Conservation (phyloP, 179 eudicot species). For the Sideroxylon spinosum region DNA sequence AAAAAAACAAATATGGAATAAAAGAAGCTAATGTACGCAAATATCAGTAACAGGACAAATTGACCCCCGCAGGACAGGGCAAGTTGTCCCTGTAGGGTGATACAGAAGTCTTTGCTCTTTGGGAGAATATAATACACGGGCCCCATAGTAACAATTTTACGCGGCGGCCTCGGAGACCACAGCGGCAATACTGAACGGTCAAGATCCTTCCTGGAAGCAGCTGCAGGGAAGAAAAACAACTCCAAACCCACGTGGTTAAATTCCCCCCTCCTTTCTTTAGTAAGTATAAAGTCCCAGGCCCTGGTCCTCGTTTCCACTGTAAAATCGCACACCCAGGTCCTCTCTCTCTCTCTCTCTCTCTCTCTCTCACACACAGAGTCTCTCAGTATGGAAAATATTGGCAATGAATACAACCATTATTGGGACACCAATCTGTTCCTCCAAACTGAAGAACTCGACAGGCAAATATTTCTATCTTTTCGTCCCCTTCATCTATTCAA, state of each 20-base stretch:
- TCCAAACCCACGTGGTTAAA: not conserved
- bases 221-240: not conserved
- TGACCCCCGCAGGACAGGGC: too few species aligned
- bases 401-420: constrained; percentile 44
- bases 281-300: not conserved
- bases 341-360: not conserved
- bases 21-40: too few species aligned
- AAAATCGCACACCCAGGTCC: not conserved
- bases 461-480: constrained; percentile 22
- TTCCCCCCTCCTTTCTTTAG: not conserved
- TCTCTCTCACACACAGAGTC: not conserved
- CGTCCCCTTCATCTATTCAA: not conserved
- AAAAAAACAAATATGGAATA: too few species aligned
- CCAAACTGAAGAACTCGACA: constrained; percentile 53
- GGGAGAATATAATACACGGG: too few species aligned
- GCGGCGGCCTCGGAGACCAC: constrained; percentile 4
- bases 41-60: too few species aligned
- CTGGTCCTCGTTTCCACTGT: not conserved
- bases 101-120: too few species aligned
- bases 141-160: not conserved
- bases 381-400: constrained; percentile 44
- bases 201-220: not conserved
- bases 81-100: too few species aligned
- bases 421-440: constrained; percentile 70
- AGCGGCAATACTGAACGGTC: not conserved